These are phyloP conservation scores for Pythium plurisporium DNA, from an alignment of 352 stramenopile species.

Conservation along the genomic window DNA sequence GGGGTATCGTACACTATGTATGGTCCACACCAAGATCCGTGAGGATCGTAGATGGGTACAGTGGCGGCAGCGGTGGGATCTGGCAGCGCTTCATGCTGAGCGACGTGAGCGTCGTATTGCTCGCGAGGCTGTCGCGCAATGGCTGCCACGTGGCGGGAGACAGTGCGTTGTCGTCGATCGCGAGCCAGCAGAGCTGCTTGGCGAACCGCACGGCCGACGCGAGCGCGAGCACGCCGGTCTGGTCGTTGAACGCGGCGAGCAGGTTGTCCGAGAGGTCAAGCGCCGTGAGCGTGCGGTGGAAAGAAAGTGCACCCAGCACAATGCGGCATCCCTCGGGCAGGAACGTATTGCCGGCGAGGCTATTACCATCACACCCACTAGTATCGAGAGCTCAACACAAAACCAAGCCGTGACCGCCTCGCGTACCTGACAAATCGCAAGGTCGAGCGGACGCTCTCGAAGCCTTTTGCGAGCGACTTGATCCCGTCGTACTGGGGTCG, in stretches of 20 bases:
- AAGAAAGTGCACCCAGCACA: slow-evolving; percentile 37
- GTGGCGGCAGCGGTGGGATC: slow-evolving; percentile 9
- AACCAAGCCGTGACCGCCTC: too few relatives aligned
- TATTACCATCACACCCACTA: too few relatives aligned
- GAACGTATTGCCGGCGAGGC: slow-evolving; percentile 46
- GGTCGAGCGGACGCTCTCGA: slow-evolving; percentile 47
- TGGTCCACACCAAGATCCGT: too few relatives aligned
- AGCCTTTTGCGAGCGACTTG: slow-evolving; percentile 46
- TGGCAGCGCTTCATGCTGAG: slow-evolving; percentile 28
- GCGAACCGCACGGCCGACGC: slow-evolving; percentile 46
- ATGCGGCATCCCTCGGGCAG: slow-evolving; percentile 55
- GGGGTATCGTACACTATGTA: too few relatives aligned
- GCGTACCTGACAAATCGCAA: slow-evolving; percentile 50
- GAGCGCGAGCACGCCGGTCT: slow-evolving; percentile 47
- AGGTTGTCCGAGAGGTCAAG: slow-evolving; percentile 59
- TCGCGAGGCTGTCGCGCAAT: slow-evolving; percentile 24
- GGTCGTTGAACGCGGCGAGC: slow-evolving; percentile 49
- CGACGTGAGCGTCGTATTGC: slow-evolving; percentile 39
- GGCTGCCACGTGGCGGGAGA: slow-evolving; percentile 9
- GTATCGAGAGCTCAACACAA: too few relatives aligned
- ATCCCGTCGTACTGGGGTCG: slow-evolving; percentile 47
- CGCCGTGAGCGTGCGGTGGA: slow-evolving; percentile 49
- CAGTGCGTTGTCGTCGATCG: slow-evolving; percentile 36
- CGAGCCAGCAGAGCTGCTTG: slow-evolving; percentile 44
- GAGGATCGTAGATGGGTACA: too few relatives aligned